These are phyloP conservation scores for Cutaneotrichosporon cutaneum DNA, from an alignment of 1,284 basidiomycete species.

Conservation along the genomic window DNA sequence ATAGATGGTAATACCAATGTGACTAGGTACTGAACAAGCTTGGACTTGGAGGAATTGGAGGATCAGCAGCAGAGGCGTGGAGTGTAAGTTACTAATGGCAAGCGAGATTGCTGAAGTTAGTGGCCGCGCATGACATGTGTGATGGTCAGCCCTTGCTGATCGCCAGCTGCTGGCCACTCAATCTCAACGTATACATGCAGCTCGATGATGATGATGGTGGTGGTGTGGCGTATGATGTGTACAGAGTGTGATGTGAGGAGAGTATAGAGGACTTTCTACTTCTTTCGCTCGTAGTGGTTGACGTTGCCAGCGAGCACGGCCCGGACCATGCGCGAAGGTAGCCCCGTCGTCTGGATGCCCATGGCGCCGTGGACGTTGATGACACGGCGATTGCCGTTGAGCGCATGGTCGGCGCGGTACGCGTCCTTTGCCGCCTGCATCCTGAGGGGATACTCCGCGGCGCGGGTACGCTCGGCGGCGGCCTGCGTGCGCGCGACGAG, in stretches of 20 bases:
- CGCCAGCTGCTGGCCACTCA: too few species aligned
- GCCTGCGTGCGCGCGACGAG: conserved; percentile 8
- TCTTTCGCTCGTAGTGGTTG: neutral
- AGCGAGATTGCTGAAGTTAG: too few species aligned
- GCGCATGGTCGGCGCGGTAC: conserved; percentile 25
- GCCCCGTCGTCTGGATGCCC: conserved; percentile 23
- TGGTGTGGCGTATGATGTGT: neutral
- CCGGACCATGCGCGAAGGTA: conserved; percentile 21
- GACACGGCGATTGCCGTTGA: conserved; percentile 9
- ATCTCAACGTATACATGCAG: neutral
- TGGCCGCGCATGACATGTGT: too few species aligned
- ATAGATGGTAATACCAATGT: too few species aligned
- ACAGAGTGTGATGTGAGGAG: neutral
- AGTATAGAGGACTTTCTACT: neutral
- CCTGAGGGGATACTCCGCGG: conserved; percentile 23
- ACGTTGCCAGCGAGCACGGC: conserved; percentile 14
- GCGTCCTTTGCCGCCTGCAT: conserved; percentile 36
- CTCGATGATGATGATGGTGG: neutral
- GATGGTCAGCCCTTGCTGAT: too few species aligned
- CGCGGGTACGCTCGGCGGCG: conserved; percentile 12
- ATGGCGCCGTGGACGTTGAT: conserved; percentile 16
- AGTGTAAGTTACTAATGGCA: neutral
- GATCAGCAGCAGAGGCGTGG: too few species aligned
- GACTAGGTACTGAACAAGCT: too few species aligned
- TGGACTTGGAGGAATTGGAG: too few species aligned